Conservation (phyloP, 352 stramenopile genomes). For the Phytophthora foliorum region DNA sequence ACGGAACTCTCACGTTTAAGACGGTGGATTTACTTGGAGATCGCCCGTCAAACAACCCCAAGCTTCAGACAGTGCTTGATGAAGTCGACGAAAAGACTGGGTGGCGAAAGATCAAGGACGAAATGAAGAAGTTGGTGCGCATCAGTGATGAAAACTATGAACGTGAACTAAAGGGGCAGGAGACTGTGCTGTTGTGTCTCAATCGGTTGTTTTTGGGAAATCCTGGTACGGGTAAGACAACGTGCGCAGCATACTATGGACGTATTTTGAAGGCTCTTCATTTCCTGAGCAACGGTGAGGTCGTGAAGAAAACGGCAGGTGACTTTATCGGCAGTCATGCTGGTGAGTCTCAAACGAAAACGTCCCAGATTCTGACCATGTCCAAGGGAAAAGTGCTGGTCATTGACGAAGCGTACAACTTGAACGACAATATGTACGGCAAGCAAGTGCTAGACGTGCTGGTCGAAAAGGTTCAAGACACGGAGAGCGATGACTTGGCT, state of each 20-base stretch:
- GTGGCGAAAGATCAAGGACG: conserved; percentile 83
- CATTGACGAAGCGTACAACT: conserved; percentile 95
- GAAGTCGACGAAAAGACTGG: conserved; percentile 85
- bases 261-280: conserved; percentile 89
- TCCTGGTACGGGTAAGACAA: conserved; percentile 94
- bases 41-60: conserved; percentile 78
- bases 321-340: conserved; percentile 89
- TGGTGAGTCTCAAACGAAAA: conserved; percentile 92
- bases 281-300: conserved; percentile 91
- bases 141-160: conserved; percentile 89
- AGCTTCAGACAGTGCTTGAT: conserved; percentile 57
- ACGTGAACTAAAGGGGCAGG: conserved; percentile 73
- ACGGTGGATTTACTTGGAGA: conserved; percentile 84
- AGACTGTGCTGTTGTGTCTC: conserved; percentile 70
- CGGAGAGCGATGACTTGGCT: conserved; percentile 90
- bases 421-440: conserved; percentile 76
- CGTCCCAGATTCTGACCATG: conserved; percentile 80
- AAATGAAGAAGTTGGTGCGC: conserved; percentile 74
- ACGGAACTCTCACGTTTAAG: conserved; percentile 55
- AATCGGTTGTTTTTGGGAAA: conserved; percentile 94
- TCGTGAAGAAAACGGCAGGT: conserved; percentile 88
- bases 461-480: conserved; percentile 93
- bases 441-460: conserved; percentile 90
- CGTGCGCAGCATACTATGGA: conserved; percentile 90
- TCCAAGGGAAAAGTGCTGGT: conserved; percentile 92